Conservation (phyloP, 805 yeast species). For the Metschnikowia matae region DNA sequence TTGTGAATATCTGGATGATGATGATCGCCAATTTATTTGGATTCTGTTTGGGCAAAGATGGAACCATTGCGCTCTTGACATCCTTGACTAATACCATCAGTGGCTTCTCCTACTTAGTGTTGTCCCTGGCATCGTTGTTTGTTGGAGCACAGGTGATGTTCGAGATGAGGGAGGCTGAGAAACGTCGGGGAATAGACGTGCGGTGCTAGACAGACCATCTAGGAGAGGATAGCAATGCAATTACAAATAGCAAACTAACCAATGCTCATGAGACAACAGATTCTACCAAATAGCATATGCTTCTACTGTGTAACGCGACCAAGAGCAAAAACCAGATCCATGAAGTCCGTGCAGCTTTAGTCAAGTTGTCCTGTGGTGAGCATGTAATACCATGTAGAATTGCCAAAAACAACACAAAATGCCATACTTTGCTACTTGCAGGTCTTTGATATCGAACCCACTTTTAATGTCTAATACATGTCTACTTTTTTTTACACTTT, state of each 20-base stretch:
- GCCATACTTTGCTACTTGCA: too few relatives aligned
- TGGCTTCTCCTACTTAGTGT: slow-evolving; percentile 62
- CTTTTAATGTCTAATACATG: background rate
- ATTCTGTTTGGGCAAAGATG: slow-evolving; percentile 89
- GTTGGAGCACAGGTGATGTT: slow-evolving; percentile 92
- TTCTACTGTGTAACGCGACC: too few relatives aligned
- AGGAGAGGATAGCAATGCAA: too few relatives aligned
- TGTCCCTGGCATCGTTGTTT: slow-evolving; percentile 64
- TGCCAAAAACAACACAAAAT: too few relatives aligned
- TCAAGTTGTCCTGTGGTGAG: background rate
- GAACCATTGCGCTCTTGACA: slow-evolving; percentile 58
- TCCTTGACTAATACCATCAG: slow-evolving; percentile 69
- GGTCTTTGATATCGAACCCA: too few relatives aligned
- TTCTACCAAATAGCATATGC: background rate
- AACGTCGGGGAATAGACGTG: slow-evolving; percentile 74
- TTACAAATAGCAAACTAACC: too few relatives aligned
- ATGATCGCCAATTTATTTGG: slow-evolving; percentile 95
- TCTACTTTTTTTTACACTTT: background rate
- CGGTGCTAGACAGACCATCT: slow-evolving; percentile 49
- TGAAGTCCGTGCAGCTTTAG: too few relatives aligned
- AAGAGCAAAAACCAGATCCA: too few relatives aligned
- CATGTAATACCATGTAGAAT: background rate
- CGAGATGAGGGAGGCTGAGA: slow-evolving; percentile 83
- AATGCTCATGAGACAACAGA: background rate
- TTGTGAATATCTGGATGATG: slow-evolving; percentile 93